Conservation (phyloP, 352 stramenopile species). For the Blastocystis sp. region DNA sequence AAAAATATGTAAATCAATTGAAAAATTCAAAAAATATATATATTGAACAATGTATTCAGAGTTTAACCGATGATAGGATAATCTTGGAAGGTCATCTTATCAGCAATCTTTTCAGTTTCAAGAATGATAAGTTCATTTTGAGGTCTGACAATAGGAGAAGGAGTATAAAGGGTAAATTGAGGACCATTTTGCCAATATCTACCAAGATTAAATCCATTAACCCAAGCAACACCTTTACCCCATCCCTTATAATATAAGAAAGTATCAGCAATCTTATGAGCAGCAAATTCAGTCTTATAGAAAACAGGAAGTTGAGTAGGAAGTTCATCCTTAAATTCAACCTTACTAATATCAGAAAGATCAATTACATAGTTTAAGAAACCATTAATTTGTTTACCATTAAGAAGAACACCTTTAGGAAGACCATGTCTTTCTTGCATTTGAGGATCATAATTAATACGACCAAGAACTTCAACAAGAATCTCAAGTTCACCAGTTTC, state of each 20-base stretch:
- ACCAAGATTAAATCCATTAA: constrained; percentile 36
- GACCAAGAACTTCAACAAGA: constrained; percentile 42
- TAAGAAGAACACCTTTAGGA: constrained; percentile 2
- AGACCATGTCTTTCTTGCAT: constrained; percentile 37
- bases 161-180: constrained; percentile 30
- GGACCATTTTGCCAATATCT: constrained; percentile 29
- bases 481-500: constrained; percentile 33
- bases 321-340: not conserved
- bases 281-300: constrained; percentile 8
- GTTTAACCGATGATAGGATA: too few species aligned
- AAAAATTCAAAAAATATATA: too few species aligned
- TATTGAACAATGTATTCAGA: too few species aligned
- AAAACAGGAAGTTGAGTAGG: constrained; percentile 5
- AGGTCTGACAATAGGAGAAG: constrained; percentile 20
- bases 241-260: constrained; percentile 25
- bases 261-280: constrained; percentile 15
- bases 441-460: constrained; percentile 41
- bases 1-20: too few species aligned
- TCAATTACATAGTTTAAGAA: constrained; percentile 33
- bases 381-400: constrained; percentile 4
- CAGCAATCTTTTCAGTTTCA: too few species aligned
- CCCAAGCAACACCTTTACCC: constrained; percentile 33
- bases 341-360: constrained; percentile 9
- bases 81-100: too few species aligned
- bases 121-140: constrained; percentile 27